Evolutionary conservation across 805 yeast genomes (phyloP).

Genomic region (Saturnispora bothae): DNA sequence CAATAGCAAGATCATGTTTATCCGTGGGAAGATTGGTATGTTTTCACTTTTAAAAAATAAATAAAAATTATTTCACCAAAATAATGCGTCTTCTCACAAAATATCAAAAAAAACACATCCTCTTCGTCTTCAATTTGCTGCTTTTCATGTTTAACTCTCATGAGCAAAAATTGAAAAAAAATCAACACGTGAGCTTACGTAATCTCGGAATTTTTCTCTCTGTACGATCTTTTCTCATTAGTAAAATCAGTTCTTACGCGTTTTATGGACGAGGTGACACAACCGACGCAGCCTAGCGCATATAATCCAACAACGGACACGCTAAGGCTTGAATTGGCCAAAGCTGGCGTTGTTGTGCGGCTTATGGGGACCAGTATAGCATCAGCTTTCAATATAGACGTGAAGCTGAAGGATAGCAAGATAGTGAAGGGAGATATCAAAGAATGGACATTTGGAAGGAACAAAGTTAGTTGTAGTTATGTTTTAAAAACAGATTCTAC

Average conservation of each 20-base stretch:
- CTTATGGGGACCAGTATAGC: slow-evolving; percentile 25
- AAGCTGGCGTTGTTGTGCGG: slow-evolving; percentile 27
- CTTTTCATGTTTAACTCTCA: not conserved
- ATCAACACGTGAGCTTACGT: not conserved
- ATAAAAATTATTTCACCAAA: no score
- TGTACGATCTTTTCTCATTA: not conserved
- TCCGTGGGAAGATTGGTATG: not conserved
- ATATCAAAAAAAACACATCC: not conserved
- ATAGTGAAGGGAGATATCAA: slow-evolving; percentile 6
- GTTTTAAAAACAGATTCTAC: slow-evolving; percentile 47
- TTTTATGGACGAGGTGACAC: slow-evolving; percentile 12
- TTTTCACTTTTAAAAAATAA: not conserved
- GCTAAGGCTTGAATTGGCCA: slow-evolving; percentile 19
- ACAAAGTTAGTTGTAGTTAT: slow-evolving; percentile 48
- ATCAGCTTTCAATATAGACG: slow-evolving; percentile 24
- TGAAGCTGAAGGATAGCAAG: slow-evolving; percentile 15
- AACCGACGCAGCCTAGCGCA: slow-evolving; percentile 30
- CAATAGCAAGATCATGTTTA: no score
- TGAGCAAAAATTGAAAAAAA: not conserved
- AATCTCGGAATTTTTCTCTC: not conserved
- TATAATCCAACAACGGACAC: slow-evolving; percentile 20
- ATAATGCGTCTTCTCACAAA: no score
- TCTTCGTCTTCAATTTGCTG: no score
- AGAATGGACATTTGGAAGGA: slow-evolving; percentile 56
- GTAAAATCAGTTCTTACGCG: not conserved